Conservation (phyloP, 371 early-diverging fungal species). For the Zopfochytrium polystomum region DNA sequence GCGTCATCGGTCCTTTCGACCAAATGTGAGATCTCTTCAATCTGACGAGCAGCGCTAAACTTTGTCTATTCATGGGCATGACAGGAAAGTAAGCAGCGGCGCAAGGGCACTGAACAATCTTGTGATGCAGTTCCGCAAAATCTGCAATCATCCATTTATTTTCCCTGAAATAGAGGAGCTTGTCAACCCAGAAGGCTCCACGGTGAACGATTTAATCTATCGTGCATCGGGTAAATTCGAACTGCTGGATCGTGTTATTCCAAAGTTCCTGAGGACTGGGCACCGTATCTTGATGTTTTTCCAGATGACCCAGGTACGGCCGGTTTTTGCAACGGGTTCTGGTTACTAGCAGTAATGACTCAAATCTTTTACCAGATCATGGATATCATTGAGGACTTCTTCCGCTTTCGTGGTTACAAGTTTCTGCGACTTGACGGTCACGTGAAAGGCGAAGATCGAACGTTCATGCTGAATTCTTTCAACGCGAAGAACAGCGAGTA, state of each 20-base stretch:
- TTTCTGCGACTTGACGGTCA: conserved; percentile 96
- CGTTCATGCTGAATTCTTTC: conserved; percentile 76
- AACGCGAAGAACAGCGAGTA: conserved; percentile 80
- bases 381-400: conserved; percentile 96
- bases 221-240: conserved; percentile 97
- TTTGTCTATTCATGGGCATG: background rate
- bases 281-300: conserved; percentile 97
- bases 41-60: background rate
- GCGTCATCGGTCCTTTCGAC: conserved; percentile 49
- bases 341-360: too few relatives aligned
- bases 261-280: conserved; percentile 80
- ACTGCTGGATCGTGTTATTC: conserved; percentile 92
- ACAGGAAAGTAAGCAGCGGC: conserved; percentile 24
- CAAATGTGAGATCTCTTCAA: conserved; percentile 55
- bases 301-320: conserved; percentile 90
- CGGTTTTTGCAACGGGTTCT: background rate
- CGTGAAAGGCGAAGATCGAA: conserved; percentile 90
- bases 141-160: conserved; percentile 99
- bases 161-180: conserved; percentile 91
- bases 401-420: conserved; percentile 69
- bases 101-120: conserved; percentile 89
- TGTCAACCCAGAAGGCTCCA: conserved; percentile 67
- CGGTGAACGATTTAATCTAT: conserved; percentile 54
- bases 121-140: conserved; percentile 98
- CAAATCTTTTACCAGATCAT: conserved; percentile 59